Percentiles rank a stretch among this genome's conserved stretches.
These are phyloP conservation scores for Termitomyces sp. DNA, from an alignment of 768 basidiomycete genomes.

Conservation along the genomic window DNA sequence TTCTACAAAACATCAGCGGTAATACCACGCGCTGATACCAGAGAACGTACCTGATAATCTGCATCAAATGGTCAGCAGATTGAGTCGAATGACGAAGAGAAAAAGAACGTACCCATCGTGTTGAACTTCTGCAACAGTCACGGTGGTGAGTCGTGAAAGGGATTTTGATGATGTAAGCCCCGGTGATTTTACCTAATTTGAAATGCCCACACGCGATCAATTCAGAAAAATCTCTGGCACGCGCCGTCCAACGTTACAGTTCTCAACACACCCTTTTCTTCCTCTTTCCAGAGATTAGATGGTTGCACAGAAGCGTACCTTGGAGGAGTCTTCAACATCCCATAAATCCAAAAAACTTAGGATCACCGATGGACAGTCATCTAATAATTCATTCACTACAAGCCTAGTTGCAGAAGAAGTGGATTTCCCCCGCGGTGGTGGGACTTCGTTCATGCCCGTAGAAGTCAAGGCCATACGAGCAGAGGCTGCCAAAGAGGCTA, in stretches of 20 bases:
- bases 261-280: neutral
- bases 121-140: neutral
- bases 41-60: slow-evolving; percentile 67
- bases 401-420: slow-evolving; percentile 62
- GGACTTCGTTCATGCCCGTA: slow-evolving; percentile 81
- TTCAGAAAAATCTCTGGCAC: slow-evolving; percentile 22
- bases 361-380: slow-evolving; percentile 31
- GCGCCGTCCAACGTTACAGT: slow-evolving; percentile 12
- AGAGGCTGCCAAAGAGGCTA: slow-evolving; percentile 83
- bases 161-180: slow-evolving; percentile 24
- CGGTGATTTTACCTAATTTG: slow-evolving; percentile 9
- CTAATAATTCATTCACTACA: slow-evolving; percentile 24
- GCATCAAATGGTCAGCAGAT: slow-evolving; percentile 17
- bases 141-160: neutral
- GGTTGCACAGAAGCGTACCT: slow-evolving; percentile 58
- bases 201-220: slow-evolving; percentile 19
- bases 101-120: slow-evolving; percentile 35
- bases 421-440: slow-evolving; percentile 95
- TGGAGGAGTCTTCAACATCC: slow-evolving; percentile 50
- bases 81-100: neutral
- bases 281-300: slow-evolving; percentile 21
- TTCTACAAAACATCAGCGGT: slow-evolving; percentile 52
- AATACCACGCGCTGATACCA: neutral
- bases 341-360: slow-evolving; percentile 66
- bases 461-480: slow-evolving; percentile 85